These are phyloP conservation scores for Magnaporthiopsis rhizophila DNA, from an alignment of 2,329 filamentous ascomycete genomes.

Conservation along the genomic window DNA sequence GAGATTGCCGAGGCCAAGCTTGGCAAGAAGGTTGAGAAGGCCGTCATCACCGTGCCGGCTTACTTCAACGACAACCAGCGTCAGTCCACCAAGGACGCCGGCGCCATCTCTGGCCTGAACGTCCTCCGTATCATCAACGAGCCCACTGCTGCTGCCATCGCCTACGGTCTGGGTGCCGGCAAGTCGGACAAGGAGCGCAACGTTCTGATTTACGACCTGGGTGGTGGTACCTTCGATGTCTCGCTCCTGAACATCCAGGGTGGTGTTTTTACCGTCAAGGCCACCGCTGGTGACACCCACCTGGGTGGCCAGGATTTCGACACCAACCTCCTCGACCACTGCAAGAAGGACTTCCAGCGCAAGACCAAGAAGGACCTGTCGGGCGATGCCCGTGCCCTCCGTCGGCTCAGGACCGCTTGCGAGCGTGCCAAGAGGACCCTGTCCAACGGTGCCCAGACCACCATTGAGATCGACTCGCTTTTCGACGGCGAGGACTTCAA, in stretches of 20 bases:
- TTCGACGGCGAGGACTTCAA: conserved; percentile 98
- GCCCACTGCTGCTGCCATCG: conserved; percentile 94
- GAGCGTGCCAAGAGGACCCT: conserved; percentile 99
- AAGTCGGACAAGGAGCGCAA: conserved; percentile 98
- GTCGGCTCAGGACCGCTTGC: conserved; percentile 93
- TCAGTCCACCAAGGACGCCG: conserved; percentile 98
- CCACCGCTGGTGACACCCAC: conserved; percentile 95
- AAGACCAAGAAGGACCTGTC: conserved; percentile 77
- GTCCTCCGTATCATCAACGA: conserved; percentile 99
- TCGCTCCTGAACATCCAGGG: conserved; percentile 98
- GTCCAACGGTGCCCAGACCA: conserved; percentile 94
- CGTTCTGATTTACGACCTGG: conserved; percentile 98
- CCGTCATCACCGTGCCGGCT: conserved; percentile 95
- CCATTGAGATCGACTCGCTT: conserved; percentile 96
- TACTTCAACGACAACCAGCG: conserved; percentile 99
- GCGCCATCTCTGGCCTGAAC: conserved; percentile 94
- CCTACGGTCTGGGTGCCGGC: conserved; percentile 92
- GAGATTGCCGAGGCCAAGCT: conserved; percentile 98
- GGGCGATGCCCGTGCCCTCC: conserved; percentile 82
- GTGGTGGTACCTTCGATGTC: conserved; percentile 99
- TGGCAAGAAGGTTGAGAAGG: conserved; percentile 98
- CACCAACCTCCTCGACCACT: conserved; percentile 89
- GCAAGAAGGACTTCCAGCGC: conserved; percentile 86
- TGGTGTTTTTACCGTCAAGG: conserved; percentile 98
- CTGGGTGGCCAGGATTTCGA: conserved; percentile 96